Conservation (phyloP, 805 yeast species). For the Saccharomyces mikatae region DNA sequence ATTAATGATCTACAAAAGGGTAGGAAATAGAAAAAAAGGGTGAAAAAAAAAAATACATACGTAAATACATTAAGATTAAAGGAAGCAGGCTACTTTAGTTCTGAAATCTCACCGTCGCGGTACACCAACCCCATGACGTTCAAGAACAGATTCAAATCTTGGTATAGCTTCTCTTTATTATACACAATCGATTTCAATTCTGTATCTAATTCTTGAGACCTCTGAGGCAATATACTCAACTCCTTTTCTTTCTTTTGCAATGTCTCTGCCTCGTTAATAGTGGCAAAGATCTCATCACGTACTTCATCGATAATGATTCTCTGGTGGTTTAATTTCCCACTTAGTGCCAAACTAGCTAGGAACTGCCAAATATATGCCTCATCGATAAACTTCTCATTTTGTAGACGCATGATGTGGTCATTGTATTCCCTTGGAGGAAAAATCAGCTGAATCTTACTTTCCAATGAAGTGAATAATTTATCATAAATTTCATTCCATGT, state of each 20-base stretch:
- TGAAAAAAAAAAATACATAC: neutral
- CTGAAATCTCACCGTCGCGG: conserved; percentile 79
- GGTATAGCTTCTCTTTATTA: conserved; percentile 53
- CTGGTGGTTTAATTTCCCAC: conserved; percentile 86
- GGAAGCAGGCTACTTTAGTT: conserved; percentile 39
- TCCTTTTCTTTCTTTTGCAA: conserved; percentile 23
- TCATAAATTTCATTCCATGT: conserved; percentile 79
- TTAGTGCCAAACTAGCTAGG: conserved; percentile 84
- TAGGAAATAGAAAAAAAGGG: neutral
- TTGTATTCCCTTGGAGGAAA: conserved; percentile 61
- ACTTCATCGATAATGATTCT: conserved; percentile 90
- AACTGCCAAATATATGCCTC: conserved; percentile 94
- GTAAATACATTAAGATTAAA: neutral
- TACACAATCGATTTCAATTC: conserved; percentile 32
- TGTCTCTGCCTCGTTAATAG: conserved; percentile 65
- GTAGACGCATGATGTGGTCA: conserved; percentile 23
- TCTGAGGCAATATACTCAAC: conserved; percentile 1
- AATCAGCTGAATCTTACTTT: conserved; percentile 64
- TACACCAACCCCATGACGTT: conserved; percentile 96
- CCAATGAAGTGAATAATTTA: conserved; percentile 67
- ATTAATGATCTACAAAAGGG: neutral
- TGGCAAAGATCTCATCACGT: conserved; percentile 85
- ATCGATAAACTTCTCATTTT: conserved; percentile 36
- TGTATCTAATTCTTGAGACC: conserved; percentile 23
- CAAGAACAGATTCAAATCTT: conserved; percentile 81